Evolutionary conservation across 768 basidiomycete genomes (phyloP).

Genomic region (Sporobolomyces roseus): DNA sequence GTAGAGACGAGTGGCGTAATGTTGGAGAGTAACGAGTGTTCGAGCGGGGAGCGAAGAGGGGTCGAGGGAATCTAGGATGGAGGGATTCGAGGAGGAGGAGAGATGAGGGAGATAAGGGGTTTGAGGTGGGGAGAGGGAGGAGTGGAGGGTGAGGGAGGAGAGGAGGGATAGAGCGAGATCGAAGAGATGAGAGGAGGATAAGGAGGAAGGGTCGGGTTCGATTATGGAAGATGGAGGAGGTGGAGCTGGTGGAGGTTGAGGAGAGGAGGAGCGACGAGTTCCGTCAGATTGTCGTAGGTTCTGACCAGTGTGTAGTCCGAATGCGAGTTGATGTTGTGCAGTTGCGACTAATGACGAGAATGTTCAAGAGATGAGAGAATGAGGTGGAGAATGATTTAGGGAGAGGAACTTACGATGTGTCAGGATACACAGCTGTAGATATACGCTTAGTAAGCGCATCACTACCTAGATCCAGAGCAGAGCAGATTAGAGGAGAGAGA

Average conservation of each 20-base stretch:
- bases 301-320: conserved; percentile 7
- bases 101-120: not conserved
- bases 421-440: not conserved
- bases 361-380: not conserved
- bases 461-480: not conserved
- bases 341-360: conserved; percentile 6
- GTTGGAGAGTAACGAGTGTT: not conserved
- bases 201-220: conserved; percentile 1
- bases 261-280: not conserved
- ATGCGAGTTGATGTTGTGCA: conserved; percentile 24
- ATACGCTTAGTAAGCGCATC: conserved; percentile 1
- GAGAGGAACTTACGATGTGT: not conserved
- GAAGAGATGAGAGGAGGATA: not conserved
- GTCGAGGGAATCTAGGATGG: conserved; percentile 30
- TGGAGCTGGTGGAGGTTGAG: not conserved
- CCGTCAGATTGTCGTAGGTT: not conserved
- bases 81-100: not conserved
- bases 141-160: no score
- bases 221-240: conserved; percentile 3
- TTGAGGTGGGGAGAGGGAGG: no score
- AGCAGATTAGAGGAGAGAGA: not conserved
- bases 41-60: not conserved
- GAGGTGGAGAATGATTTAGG: not conserved
- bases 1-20: no score
- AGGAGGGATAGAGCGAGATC: no score